Evolutionary conservation across 2,329 filamentous ascomycete genomes (phyloP).

Genomic region (Fusarium palustre): DNA sequence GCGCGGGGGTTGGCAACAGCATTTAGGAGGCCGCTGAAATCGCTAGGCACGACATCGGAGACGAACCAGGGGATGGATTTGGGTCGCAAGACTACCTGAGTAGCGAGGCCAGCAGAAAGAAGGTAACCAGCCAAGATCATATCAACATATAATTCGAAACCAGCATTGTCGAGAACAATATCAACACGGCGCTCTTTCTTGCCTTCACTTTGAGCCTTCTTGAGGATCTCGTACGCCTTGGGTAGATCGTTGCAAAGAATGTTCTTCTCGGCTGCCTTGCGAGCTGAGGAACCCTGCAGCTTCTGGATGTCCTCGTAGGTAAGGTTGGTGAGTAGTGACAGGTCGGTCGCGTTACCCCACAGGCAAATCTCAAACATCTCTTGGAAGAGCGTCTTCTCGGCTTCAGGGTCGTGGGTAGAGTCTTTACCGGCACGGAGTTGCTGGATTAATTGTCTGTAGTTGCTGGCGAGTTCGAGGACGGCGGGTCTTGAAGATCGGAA

Average conservation of each 20-base stretch:
- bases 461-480: constrained; percentile 82
- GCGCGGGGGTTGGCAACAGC: constrained; percentile 80
- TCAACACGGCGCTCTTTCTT: constrained; percentile 83
- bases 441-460: constrained; percentile 78
- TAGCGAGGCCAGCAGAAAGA: constrained; percentile 85
- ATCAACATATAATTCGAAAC: constrained; percentile 97
- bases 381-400: constrained; percentile 82
- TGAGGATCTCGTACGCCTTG: constrained; percentile 76
- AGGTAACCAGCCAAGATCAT: constrained; percentile 92
- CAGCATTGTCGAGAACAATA: constrained; percentile 95
- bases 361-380: constrained; percentile 98
- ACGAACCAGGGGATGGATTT: constrained; percentile 99
- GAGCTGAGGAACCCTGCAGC: constrained; percentile 87
- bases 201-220: constrained; percentile 70
- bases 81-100: constrained; percentile 86
- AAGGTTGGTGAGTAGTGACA: constrained; percentile 88
- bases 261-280: constrained; percentile 89
- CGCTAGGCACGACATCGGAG: constrained; percentile 88
- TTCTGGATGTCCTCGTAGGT: constrained; percentile 98
- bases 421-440: constrained; percentile 70
- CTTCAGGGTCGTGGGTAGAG: constrained; percentile 68
- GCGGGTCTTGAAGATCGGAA: constrained; percentile 92
- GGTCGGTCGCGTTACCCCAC: constrained; percentile 96
- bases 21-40: constrained; percentile 85
- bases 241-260: constrained; percentile 89